phyloP scores from a whole-genome alignment of 306 rosid genomes.

The peach (Prunus persica) region DNA sequence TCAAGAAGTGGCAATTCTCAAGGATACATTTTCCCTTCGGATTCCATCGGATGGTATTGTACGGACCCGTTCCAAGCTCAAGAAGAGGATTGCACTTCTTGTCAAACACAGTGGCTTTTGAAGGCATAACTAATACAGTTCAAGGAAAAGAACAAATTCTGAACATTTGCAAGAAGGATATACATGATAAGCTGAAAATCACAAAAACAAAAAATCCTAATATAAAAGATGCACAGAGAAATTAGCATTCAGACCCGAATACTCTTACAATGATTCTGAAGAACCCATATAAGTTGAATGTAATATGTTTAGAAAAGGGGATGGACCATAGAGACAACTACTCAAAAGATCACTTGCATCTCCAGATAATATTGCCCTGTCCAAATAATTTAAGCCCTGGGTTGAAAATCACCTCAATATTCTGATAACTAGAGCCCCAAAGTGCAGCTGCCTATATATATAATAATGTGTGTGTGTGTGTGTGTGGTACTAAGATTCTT shows the following conservation, averaged over 20 bases:
- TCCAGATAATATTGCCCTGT: not conserved
- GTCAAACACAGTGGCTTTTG: constrained; percentile 86
- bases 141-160: constrained; percentile 47
- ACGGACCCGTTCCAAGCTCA: constrained; percentile 95
- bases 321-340: not conserved
- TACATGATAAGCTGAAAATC: constrained; percentile 8
- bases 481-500: not conserved
- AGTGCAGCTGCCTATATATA: not conserved
- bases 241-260: not conserved
- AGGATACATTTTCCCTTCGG: constrained; percentile 94
- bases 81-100: constrained; percentile 93
- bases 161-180: constrained; percentile 12
- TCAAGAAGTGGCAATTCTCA: not conserved
- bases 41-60: constrained; percentile 88
- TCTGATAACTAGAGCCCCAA: not conserved
- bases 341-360: not conserved
- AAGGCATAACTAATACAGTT: constrained; percentile 78
- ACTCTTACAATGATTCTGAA: not conserved
- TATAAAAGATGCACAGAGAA: not conserved
- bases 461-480: no score
- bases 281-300: not conserved
- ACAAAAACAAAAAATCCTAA: not conserved
- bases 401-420: not conserved
- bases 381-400: not conserved
- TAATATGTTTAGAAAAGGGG: not conserved